phyloP scores from a whole-genome alignment of 805 yeast species.

The Debaryomyces prosopidis region DNA sequence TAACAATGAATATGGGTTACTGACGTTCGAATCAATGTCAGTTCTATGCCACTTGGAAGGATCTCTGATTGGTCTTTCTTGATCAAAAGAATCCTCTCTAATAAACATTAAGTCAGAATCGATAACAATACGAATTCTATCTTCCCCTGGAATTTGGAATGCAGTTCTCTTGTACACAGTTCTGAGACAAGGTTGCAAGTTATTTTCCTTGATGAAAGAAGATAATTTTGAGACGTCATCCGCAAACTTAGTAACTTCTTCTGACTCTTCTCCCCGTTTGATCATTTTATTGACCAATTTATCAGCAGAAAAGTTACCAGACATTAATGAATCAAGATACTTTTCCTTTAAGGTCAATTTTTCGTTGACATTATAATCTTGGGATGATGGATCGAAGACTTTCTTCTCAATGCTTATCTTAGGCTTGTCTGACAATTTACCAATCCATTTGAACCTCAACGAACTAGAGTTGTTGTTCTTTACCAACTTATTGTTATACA shows the following conservation, averaged over 20 bases:
- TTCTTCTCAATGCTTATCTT: slow-evolving; percentile 83
- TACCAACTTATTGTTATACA: slow-evolving; percentile 81
- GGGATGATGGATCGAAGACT: slow-evolving; percentile 55
- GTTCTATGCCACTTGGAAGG: slow-evolving; percentile 89
- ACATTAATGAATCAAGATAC: slow-evolving; percentile 71
- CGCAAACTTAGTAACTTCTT: slow-evolving; percentile 51
- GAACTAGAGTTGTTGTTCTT: slow-evolving; percentile 72
- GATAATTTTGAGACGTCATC: slow-evolving; percentile 61
- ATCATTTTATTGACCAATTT: slow-evolving; percentile 61
- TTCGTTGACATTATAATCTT: slow-evolving; percentile 58
- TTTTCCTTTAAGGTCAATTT: slow-evolving; percentile 77
- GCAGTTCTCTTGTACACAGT: slow-evolving; percentile 90
- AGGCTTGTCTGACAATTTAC: slow-evolving; percentile 72
- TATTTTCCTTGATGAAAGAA: slow-evolving; percentile 59
- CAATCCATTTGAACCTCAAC: slow-evolving; percentile 87
- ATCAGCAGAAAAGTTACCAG: slow-evolving; percentile 47
- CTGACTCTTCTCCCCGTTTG: slow-evolving; percentile 57
- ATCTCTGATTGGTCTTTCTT: slow-evolving; percentile 83
- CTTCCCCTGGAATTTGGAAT: slow-evolving; percentile 97
- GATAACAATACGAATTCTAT: slow-evolving; percentile 83
- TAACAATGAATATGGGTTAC: slow-evolving; percentile 67
- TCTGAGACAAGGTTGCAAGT: slow-evolving; percentile 83
- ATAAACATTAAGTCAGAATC: slow-evolving; percentile 87
- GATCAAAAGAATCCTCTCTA: slow-evolving; percentile 88
- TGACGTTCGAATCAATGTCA: slow-evolving; percentile 79